A percentile compares a stretch with the other conserved stretches of the same genome.
Evolutionary conservation across 768 basidiomycete species (phyloP).

Genomic region (Rhodotorula taiwanensis): DNA sequence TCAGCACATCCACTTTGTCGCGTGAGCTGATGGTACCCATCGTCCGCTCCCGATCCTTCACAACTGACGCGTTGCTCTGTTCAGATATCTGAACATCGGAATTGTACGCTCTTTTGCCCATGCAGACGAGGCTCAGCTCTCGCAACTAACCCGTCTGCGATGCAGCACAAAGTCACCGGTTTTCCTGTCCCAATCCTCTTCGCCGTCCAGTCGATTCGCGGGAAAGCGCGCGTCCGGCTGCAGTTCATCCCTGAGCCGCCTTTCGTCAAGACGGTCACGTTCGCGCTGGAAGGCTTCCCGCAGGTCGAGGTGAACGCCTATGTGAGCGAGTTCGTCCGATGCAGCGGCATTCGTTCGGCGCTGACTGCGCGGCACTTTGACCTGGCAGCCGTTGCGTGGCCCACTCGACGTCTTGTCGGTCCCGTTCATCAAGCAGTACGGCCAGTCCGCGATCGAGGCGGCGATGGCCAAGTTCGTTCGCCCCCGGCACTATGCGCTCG

Average conservation of each 20-base stretch:
- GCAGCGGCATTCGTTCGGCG: not conserved
- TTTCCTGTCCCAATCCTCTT: slow-evolving; percentile 10
- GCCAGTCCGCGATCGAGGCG: slow-evolving; percentile 2
- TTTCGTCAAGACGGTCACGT: slow-evolving; percentile 21
- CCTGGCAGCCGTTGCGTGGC: not conserved
- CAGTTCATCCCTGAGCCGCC: slow-evolving; percentile 31
- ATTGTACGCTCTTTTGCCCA: too few relatives aligned
- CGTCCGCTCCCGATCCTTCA: too few relatives aligned
- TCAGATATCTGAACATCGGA: too few relatives aligned
- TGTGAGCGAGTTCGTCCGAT: not conserved
- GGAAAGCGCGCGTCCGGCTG: slow-evolving; percentile 7
- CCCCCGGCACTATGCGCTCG: slow-evolving; percentile 26
- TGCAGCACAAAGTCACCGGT: slow-evolving; percentile 1
- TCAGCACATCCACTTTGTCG: slow-evolving; percentile 6
- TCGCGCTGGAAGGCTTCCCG: not conserved
- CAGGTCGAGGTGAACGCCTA: not conserved
- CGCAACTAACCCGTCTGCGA: rapidly evolving
- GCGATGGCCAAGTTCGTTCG: slow-evolving; percentile 18
- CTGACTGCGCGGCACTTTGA: not conserved
- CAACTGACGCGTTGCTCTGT: too few relatives aligned
- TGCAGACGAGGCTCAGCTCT: too few relatives aligned
- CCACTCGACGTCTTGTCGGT: slow-evolving; percentile 22
- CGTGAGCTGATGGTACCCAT: too few relatives aligned
- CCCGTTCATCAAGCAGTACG: slow-evolving; percentile 17
- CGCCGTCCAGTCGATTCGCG: not conserved